Evolutionary conservation across 2,329 filamentous ascomycete species (phyloP), one percentile per base, ranked within the genome.

Genomic region (Venturia carpophila): DNA sequence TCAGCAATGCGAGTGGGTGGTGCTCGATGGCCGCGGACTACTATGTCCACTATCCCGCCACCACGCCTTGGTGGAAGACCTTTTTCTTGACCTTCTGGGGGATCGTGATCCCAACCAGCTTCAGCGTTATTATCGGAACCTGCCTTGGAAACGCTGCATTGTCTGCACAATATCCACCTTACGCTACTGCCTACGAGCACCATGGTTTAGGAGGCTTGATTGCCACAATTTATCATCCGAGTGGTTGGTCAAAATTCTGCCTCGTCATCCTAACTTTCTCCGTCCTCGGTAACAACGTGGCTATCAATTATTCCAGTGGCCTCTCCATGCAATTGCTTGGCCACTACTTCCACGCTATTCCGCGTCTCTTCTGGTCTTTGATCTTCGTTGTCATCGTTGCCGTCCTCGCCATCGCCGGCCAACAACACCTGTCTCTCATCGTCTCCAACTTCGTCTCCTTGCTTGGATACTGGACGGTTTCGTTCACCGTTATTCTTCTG

Each of bases 241-340:
- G 73, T 9, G 77, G 77, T 27, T 82, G 79, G 69, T 78, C 78
- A 41, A 81, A 82, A 66, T 78, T 82, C 69, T 76, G 78, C 58
- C 76, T 79, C 30, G 74, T 78, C 24, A 70, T 79, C 15, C 74
- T 79, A 55, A 76, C 77, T 1, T 71, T 79, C 52, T 76, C 74
- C 62, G 77, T 77, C 64, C 75, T 79, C 68, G 78, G 76, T 66
- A 78, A 78, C 68, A 79, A 79, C 70, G 77, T 77, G 68, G 77
- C 78, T 1, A 79, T 78, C 69, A 78, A 79, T 73, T 91, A 81
- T 71, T 76, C 73, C 61, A 75, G 75, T 21, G 78, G 78, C 1
- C 73, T 81, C 15, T 76, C 75, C 24, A 75, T 79, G 67, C 78
- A 80, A 71, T 76, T 80, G 69, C 78, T 82, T 68, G 76, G 78